Evolutionary conservation across 2,329 filamentous ascomycete genomes (phyloP).

Genomic region (Zelopaecilomyces penicillatus): DNA sequence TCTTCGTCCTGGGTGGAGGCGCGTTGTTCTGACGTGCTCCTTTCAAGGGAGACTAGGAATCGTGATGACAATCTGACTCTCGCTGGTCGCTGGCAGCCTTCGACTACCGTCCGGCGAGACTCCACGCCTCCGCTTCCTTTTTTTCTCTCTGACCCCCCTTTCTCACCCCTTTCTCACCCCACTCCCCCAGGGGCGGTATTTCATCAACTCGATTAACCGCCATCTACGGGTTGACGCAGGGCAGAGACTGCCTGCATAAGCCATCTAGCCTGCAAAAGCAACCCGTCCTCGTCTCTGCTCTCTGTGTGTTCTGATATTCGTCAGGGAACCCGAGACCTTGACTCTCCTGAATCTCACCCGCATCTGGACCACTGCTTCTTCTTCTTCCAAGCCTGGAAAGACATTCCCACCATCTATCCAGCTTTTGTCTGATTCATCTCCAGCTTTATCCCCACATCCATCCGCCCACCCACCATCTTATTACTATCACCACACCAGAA

Average conservation of each 20-base stretch:
- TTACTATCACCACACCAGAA: not conserved
- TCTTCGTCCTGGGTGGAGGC: slow-evolving; percentile 1
- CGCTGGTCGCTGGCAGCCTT: slow-evolving; percentile 1
- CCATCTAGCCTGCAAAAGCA: slow-evolving; percentile 25
- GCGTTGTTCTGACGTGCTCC: slow-evolving; percentile 10
- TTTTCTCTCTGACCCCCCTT: not conserved
- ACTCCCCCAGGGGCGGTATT: not conserved
- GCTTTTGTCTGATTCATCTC: not conserved
- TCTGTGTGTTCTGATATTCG: slow-evolving; percentile 12
- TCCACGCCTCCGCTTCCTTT: slow-evolving; percentile 6
- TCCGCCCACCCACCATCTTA: not conserved
- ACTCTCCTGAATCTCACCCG: slow-evolving; percentile 18
- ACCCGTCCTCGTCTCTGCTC: slow-evolving; percentile 20
- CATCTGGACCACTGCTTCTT: slow-evolving; percentile 17
- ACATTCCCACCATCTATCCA: slow-evolving; percentile 7
- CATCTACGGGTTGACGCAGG: slow-evolving; percentile 18
- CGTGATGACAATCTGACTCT: slow-evolving; percentile 5
- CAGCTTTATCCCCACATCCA: slow-evolving; percentile 2
- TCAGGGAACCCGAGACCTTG: slow-evolving; percentile 21
- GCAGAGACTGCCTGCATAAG: slow-evolving; percentile 24
- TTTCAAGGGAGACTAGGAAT: slow-evolving; percentile 10
- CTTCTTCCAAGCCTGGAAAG: slow-evolving; percentile 10
- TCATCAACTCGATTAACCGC: slow-evolving; percentile 6
- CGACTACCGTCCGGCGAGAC: not conserved
- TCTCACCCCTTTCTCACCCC: not conserved